Percentiles rank a stretch among this genome's conserved stretches.
Evolutionary conservation across 1,284 basidiomycete species (phyloP).

Genomic region (Sanguinoderma infundibulare): DNA sequence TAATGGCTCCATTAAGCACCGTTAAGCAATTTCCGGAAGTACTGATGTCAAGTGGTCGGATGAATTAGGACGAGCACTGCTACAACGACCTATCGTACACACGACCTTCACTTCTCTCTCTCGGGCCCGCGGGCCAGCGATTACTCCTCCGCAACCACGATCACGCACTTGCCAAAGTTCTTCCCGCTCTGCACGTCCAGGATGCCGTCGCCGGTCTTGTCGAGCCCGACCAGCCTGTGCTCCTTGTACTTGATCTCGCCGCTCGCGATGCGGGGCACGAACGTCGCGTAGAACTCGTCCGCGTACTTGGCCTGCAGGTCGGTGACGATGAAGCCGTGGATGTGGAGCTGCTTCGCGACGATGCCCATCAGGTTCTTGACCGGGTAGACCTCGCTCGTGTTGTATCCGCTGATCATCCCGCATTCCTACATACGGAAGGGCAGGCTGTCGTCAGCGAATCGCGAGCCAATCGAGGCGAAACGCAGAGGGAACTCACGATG

Average conservation of each 20-base stretch:
- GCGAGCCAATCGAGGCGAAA: neutral
- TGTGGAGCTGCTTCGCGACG: conserved; percentile 53
- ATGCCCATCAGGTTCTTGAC: conserved; percentile 43
- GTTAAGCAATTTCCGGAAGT: no score
- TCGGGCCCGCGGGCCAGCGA: no score
- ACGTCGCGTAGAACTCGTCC: conserved; percentile 52
- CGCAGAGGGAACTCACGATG: conserved; percentile 45
- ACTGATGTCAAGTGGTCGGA: no score
- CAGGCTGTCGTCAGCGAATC: no score
- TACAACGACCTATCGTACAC: neutral
- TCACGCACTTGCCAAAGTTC: conserved; percentile 63
- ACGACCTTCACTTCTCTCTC: neutral
- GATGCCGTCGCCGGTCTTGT: conserved; percentile 55
- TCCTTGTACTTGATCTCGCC: conserved; percentile 69
- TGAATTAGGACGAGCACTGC: neutral
- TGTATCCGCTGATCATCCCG: conserved; percentile 39
- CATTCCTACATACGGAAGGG: conserved; percentile 23
- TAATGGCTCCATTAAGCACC: no score
- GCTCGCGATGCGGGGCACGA: conserved; percentile 54
- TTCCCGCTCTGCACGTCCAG: conserved; percentile 57
- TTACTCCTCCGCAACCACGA: conserved; percentile 49
- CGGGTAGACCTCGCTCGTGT: conserved; percentile 23
- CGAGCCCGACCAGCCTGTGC: conserved; percentile 54
- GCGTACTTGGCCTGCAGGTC: conserved; percentile 44
- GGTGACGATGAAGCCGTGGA: conserved; percentile 65